phyloP scores from a whole-genome alignment of 1,284 basidiomycete genomes.

The Trametes polyzona region DNA sequence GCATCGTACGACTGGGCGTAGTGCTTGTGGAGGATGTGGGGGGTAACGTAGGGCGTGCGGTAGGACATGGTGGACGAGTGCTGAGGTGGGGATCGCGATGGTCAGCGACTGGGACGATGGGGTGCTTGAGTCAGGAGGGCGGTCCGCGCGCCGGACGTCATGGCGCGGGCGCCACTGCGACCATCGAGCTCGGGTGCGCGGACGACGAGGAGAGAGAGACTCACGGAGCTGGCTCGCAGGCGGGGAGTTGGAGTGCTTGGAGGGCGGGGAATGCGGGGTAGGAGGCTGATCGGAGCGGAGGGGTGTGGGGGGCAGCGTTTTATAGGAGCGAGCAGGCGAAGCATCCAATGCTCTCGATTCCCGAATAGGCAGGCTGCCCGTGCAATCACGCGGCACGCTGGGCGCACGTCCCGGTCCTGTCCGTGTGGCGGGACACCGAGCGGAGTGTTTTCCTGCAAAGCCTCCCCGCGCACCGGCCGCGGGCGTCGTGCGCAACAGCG shows the following conservation, averaged over 20 bases:
- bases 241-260: neutral
- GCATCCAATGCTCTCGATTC: slow-evolving; percentile 26
- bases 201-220: slow-evolving; percentile 2
- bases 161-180: neutral
- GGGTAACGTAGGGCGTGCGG: slow-evolving; percentile 81
- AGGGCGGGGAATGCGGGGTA: slow-evolving; percentile 11
- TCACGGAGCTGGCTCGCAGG: slow-evolving; percentile 3
- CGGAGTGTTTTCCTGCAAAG: slow-evolving; percentile 9
- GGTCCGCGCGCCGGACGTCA: slow-evolving; percentile 11
- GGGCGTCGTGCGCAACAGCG: neutral
- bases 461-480: slow-evolving; percentile 10
- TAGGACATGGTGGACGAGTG: slow-evolving; percentile 51
- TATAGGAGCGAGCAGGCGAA: slow-evolving; percentile 29
- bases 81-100: slow-evolving; percentile 9
- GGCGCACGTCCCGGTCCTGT: slow-evolving; percentile 29
- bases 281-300: slow-evolving; percentile 21
- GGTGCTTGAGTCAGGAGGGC: neutral
- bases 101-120: neutral
- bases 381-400: slow-evolving; percentile 27
- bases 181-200: neutral
- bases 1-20: slow-evolving; percentile 75
- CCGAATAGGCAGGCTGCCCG: slow-evolving; percentile 18
- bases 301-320: slow-evolving; percentile 21
- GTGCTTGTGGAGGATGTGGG: slow-evolving; percentile 82
- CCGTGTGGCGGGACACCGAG: slow-evolving; percentile 31